Base-by-base conservation (phyloP, 768 basidiomycete species). In the Boletus fagicola region DNA sequence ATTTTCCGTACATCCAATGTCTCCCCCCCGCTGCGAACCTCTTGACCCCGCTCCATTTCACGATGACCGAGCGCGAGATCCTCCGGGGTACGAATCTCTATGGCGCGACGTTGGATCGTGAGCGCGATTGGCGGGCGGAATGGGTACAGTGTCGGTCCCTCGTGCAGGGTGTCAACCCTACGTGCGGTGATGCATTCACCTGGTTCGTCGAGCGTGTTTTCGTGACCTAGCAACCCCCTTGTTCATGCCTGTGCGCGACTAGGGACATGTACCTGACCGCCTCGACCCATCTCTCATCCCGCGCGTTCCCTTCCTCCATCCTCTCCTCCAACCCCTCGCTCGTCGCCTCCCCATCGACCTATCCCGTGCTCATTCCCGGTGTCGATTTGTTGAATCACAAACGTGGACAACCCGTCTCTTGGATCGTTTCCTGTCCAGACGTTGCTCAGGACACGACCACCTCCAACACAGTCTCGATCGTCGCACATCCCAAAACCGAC, bases 221-320 rank as follows among this genome's bases (percentile, higher is more conserved):
- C 22, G 22, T 12, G 16, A 18, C n/a, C 31, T 16, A 7, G 12
- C 52, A 15, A 43, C 16, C 61, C 1, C 1, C 6, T 88, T 56
- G 49, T 22, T 56, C 53, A 62, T 47, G 55, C 55, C 51, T 54
- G 30, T 26, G 20, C 53, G 35, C 28, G n/a, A 43, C 39, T 53
- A 94, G 93, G 90, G 81, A 87, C 26, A 68, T 73, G 26, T 95
- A 90, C 68, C 75, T 91, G 3, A 80, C 82, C 1, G 84, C 89
- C 1, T 77, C 87, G 7, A 93, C 89, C 0, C 86, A 91, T 66
- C 75, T 93, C 38, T 92, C 92, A 1, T 95, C 94, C 1, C 83
- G 95, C 51, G 90, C 93, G 0, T 98, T 97, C 66, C 92, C 94
- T 0, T 97, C 94, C 0, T 84, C 85, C 8, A 74, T 98, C 22